Evolutionary conservation across 805 yeast genomes (phyloP).

Genomic region (Yamadazyma phyllophila): DNA sequence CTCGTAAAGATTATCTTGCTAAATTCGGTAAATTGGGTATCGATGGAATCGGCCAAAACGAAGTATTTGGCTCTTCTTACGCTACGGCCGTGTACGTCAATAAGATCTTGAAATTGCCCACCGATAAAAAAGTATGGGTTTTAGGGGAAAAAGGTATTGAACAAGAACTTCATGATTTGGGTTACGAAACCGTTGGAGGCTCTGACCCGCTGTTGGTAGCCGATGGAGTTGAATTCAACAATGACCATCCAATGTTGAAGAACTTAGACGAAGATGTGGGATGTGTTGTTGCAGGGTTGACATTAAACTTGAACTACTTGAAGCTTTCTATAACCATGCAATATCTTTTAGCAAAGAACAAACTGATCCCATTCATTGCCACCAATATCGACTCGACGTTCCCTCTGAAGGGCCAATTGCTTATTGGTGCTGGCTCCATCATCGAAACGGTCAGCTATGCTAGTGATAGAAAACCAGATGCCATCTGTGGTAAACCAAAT

Average conservation of each 20-base stretch:
- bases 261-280: slow-evolving; percentile 74
- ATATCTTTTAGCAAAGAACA: slow-evolving; percentile 59
- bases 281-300: slow-evolving; percentile 88
- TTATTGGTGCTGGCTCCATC: slow-evolving; percentile 95
- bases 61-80: slow-evolving; percentile 88
- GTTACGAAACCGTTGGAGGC: slow-evolving; percentile 81
- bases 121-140: slow-evolving; percentile 79
- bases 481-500: slow-evolving; percentile 87
- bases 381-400: slow-evolving; percentile 94
- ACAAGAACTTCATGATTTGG: slow-evolving; percentile 71
- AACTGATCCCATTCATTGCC: slow-evolving; percentile 73
- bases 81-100: slow-evolving; percentile 86
- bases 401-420: slow-evolving; percentile 79
- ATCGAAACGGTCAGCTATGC: slow-evolving; percentile 74
- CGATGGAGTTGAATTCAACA: slow-evolving; percentile 51
- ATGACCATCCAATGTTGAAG: slow-evolving; percentile 51
- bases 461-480: slow-evolving; percentile 78
- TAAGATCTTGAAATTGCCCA: slow-evolving; percentile 70
- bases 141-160: slow-evolving; percentile 87
- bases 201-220: slow-evolving; percentile 56
- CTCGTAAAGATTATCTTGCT: slow-evolving; percentile 69
- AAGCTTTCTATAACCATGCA: slow-evolving; percentile 80
- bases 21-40: slow-evolving; percentile 67
- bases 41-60: slow-evolving; percentile 50
- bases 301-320: slow-evolving; percentile 72